These are phyloP conservation scores for Moringa oleifera DNA, from an alignment of 345 rosid genomes.

Conservation along the genomic window DNA sequence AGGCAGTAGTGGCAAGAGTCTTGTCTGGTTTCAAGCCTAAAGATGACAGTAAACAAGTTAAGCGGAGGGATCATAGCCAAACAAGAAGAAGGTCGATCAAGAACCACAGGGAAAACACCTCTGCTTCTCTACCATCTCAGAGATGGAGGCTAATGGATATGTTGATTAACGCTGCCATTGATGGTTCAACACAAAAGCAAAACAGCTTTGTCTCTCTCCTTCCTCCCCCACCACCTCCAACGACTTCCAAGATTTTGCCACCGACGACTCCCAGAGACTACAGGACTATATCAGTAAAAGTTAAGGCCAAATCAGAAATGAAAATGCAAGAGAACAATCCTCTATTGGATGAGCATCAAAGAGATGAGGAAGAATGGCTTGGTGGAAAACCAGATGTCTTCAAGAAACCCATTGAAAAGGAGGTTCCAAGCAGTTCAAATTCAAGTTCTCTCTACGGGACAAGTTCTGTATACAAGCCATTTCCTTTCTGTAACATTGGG, in stretches of 20 bases:
- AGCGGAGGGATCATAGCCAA: constrained; percentile 41
- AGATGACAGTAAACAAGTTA: constrained; percentile 33
- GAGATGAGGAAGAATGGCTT: constrained; percentile 34
- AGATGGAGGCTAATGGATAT: constrained; percentile 45
- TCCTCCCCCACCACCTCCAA: constrained; percentile 46
- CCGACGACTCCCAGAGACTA: constrained; percentile 8
- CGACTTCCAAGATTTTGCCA: constrained; percentile 41
- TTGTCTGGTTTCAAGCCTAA: constrained; percentile 48
- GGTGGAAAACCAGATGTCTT: constrained; percentile 15
- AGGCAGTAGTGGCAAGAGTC: constrained; percentile 45
- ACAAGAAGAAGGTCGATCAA: constrained; percentile 45
- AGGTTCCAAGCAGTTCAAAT: constrained; percentile 15
- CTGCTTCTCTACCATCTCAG: constrained; percentile 22
- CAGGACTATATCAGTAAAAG: constrained; percentile 18
- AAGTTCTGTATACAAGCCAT: constrained; percentile 17
- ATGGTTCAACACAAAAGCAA: constrained; percentile 25
- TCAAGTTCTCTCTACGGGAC: constrained; percentile 8
- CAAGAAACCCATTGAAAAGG: constrained; percentile 26
- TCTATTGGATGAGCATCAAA: constrained; percentile 17
- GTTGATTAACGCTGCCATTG: constrained; percentile 30
- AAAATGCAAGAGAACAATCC: constrained; percentile 5
- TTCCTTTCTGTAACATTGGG: too few species aligned
- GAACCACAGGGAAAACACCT: constrained; percentile 16
- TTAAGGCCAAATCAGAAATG: constrained; percentile 20
- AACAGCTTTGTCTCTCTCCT: constrained; percentile 42